These are phyloP conservation scores for Scenedesmus sp. DNA, from an alignment of 163 green algal genomes.

Conservation along the genomic window DNA sequence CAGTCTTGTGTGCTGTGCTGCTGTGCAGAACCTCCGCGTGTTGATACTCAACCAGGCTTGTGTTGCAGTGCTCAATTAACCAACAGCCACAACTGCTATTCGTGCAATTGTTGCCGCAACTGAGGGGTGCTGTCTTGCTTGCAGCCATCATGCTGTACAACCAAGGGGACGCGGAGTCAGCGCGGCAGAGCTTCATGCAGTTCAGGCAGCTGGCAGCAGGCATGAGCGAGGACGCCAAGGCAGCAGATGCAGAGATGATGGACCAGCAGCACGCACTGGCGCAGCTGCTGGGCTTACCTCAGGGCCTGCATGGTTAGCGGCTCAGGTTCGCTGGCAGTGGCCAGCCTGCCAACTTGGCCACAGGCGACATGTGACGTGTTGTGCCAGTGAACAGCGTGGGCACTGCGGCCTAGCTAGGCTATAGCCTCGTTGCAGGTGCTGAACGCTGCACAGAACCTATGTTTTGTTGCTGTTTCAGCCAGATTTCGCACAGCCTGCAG, in stretches of 20 bases:
- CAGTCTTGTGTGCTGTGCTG: too few species aligned
- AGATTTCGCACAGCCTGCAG: too few species aligned
- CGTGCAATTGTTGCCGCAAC: neutral
- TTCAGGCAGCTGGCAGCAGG: slow-evolving; percentile 59
- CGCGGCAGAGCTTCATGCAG: slow-evolving; percentile 44
- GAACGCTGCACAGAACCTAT: too few species aligned
- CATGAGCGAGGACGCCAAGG: slow-evolving; percentile 61
- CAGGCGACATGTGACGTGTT: too few species aligned
- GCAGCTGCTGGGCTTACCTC: slow-evolving; percentile 49
- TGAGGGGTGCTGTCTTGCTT: neutral
- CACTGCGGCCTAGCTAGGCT: too few species aligned
- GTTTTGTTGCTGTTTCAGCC: too few species aligned
- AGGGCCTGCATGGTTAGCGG: neutral
- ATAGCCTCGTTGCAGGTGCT: too few species aligned
- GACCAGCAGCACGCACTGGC: slow-evolving; percentile 54
- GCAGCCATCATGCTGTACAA: slow-evolving; percentile 74
- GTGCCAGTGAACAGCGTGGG: too few species aligned
- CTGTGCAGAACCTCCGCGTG: neutral
- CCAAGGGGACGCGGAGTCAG: slow-evolving; percentile 50
- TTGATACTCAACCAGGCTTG: neutral
- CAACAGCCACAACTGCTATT: neutral
- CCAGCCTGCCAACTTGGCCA: too few species aligned
- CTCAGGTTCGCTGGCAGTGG: too few species aligned
- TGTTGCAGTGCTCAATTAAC: neutral
- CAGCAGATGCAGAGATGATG: slow-evolving; percentile 65